Evolutionary conservation across 106 monocot species (phyloP).

Genomic region (Apostasia ramifera): DNA sequence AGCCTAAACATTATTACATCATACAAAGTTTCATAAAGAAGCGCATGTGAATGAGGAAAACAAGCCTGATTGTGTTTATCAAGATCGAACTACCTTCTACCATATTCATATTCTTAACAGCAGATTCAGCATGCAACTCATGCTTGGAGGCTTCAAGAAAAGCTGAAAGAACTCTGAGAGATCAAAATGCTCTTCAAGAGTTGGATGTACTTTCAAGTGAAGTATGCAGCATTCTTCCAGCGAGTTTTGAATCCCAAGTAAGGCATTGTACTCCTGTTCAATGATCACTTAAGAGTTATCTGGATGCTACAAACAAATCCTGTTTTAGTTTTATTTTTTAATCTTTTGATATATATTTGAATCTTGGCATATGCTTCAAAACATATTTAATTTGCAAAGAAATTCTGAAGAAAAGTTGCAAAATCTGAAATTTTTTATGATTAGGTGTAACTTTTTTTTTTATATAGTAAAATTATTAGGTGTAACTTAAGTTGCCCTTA

Average conservation of each 20-base stretch:
- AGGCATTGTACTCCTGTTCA: not conserved
- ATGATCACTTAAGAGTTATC: not conserved
- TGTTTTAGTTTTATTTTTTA: not conserved
- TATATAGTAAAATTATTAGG: too few species aligned
- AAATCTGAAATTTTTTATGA: too few species aligned
- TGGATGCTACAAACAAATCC: not conserved
- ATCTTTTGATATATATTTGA: not conserved
- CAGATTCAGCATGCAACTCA: not conserved
- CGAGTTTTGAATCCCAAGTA: not conserved
- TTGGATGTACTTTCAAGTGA: slow-evolving; percentile 5
- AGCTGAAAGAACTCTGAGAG: slow-evolving; percentile 2
- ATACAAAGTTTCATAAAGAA: too few species aligned
- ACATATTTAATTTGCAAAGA: too few species aligned
- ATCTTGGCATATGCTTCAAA: too few species aligned
- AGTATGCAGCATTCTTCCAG: slow-evolving; percentile 2
- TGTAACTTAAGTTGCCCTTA: too few species aligned
- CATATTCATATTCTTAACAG: not conserved
- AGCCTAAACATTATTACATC: too few species aligned
- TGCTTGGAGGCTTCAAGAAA: slow-evolving; percentile 9
- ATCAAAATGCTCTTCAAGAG: not conserved
- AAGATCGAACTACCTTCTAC: not conserved
- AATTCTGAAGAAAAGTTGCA: too few species aligned
- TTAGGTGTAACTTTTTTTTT: too few species aligned
- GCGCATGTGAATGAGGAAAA: too few species aligned
- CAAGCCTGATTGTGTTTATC: too few species aligned